A percentile compares a stretch with the other conserved stretches of the same genome.
Evolutionary conservation across 2,329 filamentous ascomycete genomes (phyloP).

Genomic region (Parastagonospora avenae): DNA sequence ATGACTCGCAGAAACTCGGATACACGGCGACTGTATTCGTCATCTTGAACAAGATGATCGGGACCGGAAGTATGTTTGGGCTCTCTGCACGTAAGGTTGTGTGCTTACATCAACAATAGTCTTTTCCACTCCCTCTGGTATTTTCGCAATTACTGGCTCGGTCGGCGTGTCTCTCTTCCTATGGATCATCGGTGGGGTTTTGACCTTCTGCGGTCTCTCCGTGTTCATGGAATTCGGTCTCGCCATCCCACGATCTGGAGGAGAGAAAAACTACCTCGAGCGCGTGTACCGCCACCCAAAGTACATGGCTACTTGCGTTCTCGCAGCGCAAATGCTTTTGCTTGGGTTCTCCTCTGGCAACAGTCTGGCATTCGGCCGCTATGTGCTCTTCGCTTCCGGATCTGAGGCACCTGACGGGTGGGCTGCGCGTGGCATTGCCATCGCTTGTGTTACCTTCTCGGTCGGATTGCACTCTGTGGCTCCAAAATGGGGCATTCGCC

Average conservation of each 20-base stretch:
- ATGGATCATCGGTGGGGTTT: constrained; percentile 59
- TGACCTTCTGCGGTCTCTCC: constrained; percentile 64
- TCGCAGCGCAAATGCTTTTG: constrained; percentile 66
- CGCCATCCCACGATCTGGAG: constrained; percentile 65
- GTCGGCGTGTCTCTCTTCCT: constrained; percentile 60
- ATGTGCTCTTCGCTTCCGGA: constrained; percentile 62
- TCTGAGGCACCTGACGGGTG: constrained; percentile 57
- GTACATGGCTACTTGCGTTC: constrained; percentile 64
- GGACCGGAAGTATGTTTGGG: constrained; percentile 26
- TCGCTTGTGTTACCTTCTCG: constrained; percentile 57
- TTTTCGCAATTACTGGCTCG: constrained; percentile 60
- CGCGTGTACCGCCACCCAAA: constrained; percentile 64
- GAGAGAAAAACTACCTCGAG: constrained; percentile 71
- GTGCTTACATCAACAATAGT: constrained; percentile 31
- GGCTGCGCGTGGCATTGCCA: constrained; percentile 60
- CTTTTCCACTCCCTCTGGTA: constrained; percentile 63
- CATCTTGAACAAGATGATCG: constrained; percentile 42
- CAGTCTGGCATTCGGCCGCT: constrained; percentile 63
- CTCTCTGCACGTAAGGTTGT: constrained; percentile 4
- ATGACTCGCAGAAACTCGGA: constrained; percentile 40
- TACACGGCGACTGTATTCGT: constrained; percentile 42
- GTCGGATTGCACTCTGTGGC: constrained; percentile 58
- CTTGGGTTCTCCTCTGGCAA: constrained; percentile 66
- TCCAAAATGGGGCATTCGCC: constrained; percentile 63
- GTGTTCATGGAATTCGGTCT: constrained; percentile 69